phyloP scores from a whole-genome alignment of 2,329 filamentous ascomycete genomes.

The Alternaria burnsii region DNA sequence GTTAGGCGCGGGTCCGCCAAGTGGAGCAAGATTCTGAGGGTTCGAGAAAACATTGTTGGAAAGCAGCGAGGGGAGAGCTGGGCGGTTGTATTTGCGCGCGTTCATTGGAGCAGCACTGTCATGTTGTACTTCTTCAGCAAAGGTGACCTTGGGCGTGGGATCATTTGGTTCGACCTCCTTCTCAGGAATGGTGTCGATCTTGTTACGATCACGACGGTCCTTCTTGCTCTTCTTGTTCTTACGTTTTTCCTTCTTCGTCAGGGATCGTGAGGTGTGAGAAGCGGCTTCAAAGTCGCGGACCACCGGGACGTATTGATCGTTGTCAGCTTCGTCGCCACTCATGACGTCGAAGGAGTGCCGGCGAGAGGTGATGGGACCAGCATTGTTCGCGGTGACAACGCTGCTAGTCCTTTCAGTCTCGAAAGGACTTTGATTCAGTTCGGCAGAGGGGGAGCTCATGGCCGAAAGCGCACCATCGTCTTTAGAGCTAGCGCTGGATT shows the following conservation, averaged over 20 bases:
- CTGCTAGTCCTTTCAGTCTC: constrained; percentile 40
- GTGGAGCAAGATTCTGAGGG: constrained; percentile 47
- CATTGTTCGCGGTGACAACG: constrained; percentile 29
- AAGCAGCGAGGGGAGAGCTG: constrained; percentile 70
- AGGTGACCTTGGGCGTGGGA: constrained; percentile 47
- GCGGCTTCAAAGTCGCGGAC: constrained; percentile 60
- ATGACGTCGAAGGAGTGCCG: constrained; percentile 54
- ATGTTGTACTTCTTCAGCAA: constrained; percentile 48
- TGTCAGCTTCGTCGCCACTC: constrained; percentile 65
- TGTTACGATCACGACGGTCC: constrained; percentile 53
- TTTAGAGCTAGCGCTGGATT: constrained; percentile 76
- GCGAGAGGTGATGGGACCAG: constrained; percentile 37
- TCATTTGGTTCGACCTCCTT: constrained; percentile 28
- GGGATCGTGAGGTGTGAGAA: constrained; percentile 43
- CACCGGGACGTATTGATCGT: constrained; percentile 53
- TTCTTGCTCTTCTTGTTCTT: constrained; percentile 58
- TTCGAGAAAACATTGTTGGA: constrained; percentile 74
- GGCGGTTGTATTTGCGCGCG: constrained; percentile 62
- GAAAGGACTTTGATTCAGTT: constrained; percentile 51
- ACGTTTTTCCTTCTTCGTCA: constrained; percentile 52
- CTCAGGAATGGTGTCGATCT: constrained; percentile 34
- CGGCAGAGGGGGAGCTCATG: constrained; percentile 56
- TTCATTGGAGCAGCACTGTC: constrained; percentile 54
- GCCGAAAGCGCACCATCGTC: constrained; percentile 62
- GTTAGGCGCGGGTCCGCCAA: constrained; percentile 38